Conservation (phyloP, 495 filamentous ascomycete genomes). For the Oleoguttula mirabilis region DNA sequence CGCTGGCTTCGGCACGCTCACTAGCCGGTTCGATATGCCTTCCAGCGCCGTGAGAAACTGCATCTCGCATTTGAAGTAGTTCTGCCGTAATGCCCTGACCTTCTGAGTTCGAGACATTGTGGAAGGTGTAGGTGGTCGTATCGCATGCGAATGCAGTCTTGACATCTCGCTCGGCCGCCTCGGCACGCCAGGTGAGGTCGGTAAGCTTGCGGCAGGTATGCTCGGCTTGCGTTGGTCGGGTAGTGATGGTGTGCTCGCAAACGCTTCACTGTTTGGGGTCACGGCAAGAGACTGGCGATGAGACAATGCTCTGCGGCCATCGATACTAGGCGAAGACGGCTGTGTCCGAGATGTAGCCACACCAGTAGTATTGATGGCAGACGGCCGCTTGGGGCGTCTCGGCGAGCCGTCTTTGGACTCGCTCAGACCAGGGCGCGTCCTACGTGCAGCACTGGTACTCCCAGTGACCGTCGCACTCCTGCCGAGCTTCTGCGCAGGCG, state of each 20-base stretch:
- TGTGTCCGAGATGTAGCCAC: conserved; percentile 7
- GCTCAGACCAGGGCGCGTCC: conserved; percentile 30
- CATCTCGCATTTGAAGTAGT: conserved; percentile 64
- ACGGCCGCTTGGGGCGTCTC: conserved; percentile 5
- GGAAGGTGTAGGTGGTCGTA: conserved; percentile 35
- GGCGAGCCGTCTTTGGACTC: conserved; percentile 1
- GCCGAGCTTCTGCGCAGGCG: conserved; percentile 37
- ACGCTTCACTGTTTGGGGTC: neutral
- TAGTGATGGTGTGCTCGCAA: conserved; percentile 51
- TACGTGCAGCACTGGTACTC: conserved; percentile 35
- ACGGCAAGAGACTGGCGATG: conserved; percentile 12
- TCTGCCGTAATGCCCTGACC: conserved; percentile 50
- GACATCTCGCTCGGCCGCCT: conserved; percentile 33
- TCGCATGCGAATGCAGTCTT: conserved; percentile 37
- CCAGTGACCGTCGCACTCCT: conserved; percentile 52
- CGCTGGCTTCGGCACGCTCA: conserved; percentile 60
- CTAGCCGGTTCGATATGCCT: conserved; percentile 63
- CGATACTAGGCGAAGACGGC: conserved; percentile 17
- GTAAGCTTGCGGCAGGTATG: conserved; percentile 34
- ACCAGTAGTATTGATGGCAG: conserved; percentile 2
- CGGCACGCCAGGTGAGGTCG: conserved; percentile 26
- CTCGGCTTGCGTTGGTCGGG: conserved; percentile 43
- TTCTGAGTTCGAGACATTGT: conserved; percentile 46
- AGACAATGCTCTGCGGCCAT: neutral
- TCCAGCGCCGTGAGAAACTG: conserved; percentile 61